Conservation (phyloP, 345 rosid species). For the Populus simonii region DNA sequence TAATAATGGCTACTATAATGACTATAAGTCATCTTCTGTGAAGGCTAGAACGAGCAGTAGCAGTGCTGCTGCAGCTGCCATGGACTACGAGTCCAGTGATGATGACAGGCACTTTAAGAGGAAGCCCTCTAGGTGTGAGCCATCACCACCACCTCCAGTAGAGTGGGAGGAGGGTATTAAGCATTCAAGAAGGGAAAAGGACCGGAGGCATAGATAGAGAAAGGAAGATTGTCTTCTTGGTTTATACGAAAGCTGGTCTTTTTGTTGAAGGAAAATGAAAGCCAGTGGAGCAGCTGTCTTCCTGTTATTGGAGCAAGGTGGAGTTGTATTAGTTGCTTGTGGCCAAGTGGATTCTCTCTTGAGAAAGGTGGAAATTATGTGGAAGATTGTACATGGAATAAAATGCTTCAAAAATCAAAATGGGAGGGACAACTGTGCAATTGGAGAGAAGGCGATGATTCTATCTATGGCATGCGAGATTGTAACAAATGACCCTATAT, state of each 20-base stretch:
- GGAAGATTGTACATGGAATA: background rate
- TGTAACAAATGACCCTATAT: background rate
- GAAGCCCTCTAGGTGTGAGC: conserved; percentile 76
- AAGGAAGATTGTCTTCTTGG: background rate
- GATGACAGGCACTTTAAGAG: conserved; percentile 94
- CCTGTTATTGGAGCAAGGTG: background rate
- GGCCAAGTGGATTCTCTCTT: background rate
- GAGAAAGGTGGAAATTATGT: background rate
- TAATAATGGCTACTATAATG: conserved; percentile 46
- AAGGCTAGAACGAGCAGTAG: conserved; percentile 40
- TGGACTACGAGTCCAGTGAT: conserved; percentile 79
- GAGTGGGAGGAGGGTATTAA: conserved; percentile 46
- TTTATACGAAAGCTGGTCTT: background rate
- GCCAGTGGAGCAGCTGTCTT: background rate
- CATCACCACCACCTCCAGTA: conserved; percentile 47
- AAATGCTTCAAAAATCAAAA: background rate
- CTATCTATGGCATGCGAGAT: background rate
- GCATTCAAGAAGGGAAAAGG: conserved; percentile 37
- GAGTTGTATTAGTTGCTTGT: background rate
- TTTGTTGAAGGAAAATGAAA: background rate
- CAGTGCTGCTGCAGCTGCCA: conserved; percentile 24
- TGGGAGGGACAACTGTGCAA: background rate
- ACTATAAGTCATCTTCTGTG: conserved; percentile 25
- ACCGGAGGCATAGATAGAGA: conserved; percentile 35
- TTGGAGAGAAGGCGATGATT: too few relatives aligned